Evolutionary conservation across 2,329 filamentous ascomycete genomes (phyloP).

Genomic region (Diaporthe vaccinii): DNA sequence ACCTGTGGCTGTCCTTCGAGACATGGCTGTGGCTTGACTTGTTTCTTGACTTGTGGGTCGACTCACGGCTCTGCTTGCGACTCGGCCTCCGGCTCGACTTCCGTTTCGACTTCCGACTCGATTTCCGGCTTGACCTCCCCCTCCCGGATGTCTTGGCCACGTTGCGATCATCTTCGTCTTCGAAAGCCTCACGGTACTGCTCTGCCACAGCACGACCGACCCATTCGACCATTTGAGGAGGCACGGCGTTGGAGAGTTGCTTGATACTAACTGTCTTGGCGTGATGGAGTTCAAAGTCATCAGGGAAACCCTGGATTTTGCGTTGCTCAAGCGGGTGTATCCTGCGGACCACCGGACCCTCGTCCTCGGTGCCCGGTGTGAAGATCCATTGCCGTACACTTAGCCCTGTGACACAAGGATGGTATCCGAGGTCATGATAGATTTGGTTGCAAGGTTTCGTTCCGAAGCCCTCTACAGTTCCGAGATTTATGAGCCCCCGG

Average conservation of each 20-base stretch:
- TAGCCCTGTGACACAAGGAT: background rate
- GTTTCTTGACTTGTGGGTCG: background rate
- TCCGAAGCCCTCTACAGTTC: background rate
- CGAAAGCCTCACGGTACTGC: background rate
- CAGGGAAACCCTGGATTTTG: background rate
- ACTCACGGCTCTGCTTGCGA: background rate
- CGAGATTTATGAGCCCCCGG: background rate
- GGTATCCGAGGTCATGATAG: background rate
- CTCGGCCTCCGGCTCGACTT: background rate
- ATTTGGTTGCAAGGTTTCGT: background rate
- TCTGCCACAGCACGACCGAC: background rate
- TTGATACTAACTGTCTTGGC: accelerated
- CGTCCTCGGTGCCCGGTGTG: background rate
- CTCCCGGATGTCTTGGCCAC: background rate
- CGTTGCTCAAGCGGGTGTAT: background rate
- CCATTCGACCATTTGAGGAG: background rate
- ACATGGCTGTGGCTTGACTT: background rate
- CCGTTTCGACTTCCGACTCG: background rate
- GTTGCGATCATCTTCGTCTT: background rate
- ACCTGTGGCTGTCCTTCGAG: background rate
- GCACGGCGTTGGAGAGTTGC: background rate
- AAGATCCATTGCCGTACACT: background rate
- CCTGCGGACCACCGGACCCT: background rate
- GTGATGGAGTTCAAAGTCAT: background rate
- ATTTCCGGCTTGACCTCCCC: background rate